Percentiles rank a stretch among this genome's conserved stretches.
Conservation (phyloP, 768 basidiomycete genomes). For the Termitomyces sp. region DNA sequence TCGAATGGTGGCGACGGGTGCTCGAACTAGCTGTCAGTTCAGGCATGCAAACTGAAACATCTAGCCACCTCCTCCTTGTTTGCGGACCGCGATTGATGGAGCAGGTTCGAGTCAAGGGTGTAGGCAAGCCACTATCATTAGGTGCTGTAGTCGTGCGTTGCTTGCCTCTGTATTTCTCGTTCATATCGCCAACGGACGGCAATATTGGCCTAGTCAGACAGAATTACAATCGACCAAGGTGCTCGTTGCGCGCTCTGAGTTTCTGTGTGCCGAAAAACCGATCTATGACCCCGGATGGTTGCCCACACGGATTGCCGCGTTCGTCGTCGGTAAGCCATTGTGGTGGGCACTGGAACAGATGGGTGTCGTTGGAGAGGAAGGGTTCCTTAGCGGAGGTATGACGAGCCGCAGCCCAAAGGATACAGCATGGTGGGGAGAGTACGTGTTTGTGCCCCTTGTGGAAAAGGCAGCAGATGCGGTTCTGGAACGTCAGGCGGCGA, state of each 20-base stretch:
- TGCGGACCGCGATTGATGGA: slow-evolving; percentile 54
- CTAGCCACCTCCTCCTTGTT: slow-evolving; percentile 55
- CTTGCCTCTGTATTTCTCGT: neutral
- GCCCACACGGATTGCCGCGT: slow-evolving; percentile 63
- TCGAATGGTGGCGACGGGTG: slow-evolving; percentile 83
- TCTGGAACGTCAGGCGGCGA: slow-evolving; percentile 34
- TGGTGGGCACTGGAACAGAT: slow-evolving; percentile 86
- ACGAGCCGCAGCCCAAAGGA: slow-evolving; percentile 26
- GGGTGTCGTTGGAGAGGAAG: slow-evolving; percentile 66
- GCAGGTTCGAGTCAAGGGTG: slow-evolving; percentile 55
- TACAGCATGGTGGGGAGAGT: slow-evolving; percentile 61
- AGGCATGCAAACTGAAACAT: slow-evolving; percentile 42
- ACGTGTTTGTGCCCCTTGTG: slow-evolving; percentile 60
- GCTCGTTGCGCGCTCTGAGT: slow-evolving; percentile 47
- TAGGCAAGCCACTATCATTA: slow-evolving; percentile 71
- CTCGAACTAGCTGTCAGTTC: slow-evolving; percentile 55
- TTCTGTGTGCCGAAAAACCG: slow-evolving; percentile 49
- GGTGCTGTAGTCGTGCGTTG: slow-evolving; percentile 69
- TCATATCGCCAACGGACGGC: slow-evolving; percentile 14
- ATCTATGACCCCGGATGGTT: slow-evolving; percentile 69
- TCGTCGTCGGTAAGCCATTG: slow-evolving; percentile 69
- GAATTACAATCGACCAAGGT: slow-evolving; percentile 47
- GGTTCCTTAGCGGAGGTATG: slow-evolving; percentile 24
- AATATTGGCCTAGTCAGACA: slow-evolving; percentile 53
- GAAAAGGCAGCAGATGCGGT: slow-evolving; percentile 63